Conservation (phyloP, 2,329 filamentous ascomycete genomes). For the Fusarium nygamai region DNA sequence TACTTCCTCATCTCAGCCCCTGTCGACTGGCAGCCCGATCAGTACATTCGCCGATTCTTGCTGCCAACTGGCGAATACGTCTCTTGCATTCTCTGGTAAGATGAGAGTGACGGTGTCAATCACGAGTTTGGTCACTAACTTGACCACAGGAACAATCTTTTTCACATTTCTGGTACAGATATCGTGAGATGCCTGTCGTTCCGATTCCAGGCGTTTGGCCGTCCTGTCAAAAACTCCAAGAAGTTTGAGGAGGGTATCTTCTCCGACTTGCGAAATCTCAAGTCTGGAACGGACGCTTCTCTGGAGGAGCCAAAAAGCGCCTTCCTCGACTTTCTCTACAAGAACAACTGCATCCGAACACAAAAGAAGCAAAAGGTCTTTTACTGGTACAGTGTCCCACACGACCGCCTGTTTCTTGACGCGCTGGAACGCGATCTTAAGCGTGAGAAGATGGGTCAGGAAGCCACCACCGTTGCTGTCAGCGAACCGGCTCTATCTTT, state of each 20-base stretch:
- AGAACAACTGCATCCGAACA: constrained; percentile 99
- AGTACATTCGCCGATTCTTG: constrained; percentile 95
- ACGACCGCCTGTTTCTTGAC: constrained; percentile 96
- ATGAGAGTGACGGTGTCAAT: background rate
- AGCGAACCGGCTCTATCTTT: constrained; percentile 98
- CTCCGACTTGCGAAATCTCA: constrained; percentile 96
- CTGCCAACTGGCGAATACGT: constrained; percentile 98
- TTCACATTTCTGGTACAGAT: constrained; percentile 98
- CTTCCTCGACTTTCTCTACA: constrained; percentile 98
- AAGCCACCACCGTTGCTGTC: constrained; percentile 95
- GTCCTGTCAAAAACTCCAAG: constrained; percentile 99
- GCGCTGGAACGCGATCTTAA: constrained; percentile 97
- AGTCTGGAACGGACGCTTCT: constrained; percentile 97
- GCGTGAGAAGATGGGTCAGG: constrained; percentile 99
- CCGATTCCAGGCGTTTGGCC: constrained; percentile 97
- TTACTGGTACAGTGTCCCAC: constrained; percentile 99
- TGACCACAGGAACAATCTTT: constrained; percentile 79
- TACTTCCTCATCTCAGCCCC: constrained; percentile 99
- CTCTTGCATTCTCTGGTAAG: constrained; percentile 90
- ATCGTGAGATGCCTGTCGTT: constrained; percentile 98
- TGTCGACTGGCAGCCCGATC: constrained; percentile 96
- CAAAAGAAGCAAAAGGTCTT: constrained; percentile 99
- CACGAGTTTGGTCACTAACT: constrained; percentile 5
- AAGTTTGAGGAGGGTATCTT: constrained; percentile 99
- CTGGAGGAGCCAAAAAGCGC: constrained; percentile 98